Evolutionary conservation across 2,329 filamentous ascomycete genomes (phyloP).

Genomic region (Ceratocystis harringtonii): DNA sequence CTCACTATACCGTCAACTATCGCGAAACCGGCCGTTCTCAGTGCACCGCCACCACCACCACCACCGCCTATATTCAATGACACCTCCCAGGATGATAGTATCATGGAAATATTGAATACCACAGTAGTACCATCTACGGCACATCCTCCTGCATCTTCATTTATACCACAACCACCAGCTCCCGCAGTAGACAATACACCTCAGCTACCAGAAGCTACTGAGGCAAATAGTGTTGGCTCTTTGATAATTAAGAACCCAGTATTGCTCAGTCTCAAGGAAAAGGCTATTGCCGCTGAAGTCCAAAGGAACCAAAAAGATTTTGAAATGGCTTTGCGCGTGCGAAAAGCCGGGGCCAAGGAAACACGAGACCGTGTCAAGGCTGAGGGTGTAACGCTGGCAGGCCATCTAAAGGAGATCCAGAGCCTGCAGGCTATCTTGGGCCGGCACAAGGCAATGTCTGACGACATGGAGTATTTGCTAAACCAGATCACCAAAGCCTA

Average conservation of each 20-base stretch:
- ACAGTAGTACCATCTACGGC: not conserved
- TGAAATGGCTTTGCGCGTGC: constrained; percentile 31
- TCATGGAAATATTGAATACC: not conserved
- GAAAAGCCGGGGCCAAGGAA: constrained; percentile 28
- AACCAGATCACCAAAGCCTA: constrained; percentile 36
- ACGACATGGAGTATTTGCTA: constrained; percentile 32
- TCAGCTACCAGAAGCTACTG: constrained; percentile 12
- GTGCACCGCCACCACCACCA: constrained; percentile 2
- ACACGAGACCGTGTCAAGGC: constrained; percentile 33
- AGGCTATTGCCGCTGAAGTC: constrained; percentile 29
- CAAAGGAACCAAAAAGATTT: constrained; percentile 36
- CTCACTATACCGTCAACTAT: not conserved
- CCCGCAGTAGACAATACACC: constrained; percentile 6
- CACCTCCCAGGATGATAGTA: not conserved
- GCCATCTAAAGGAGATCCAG: constrained; percentile 32
- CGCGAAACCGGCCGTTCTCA: not conserved
- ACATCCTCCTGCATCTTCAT: not conserved
- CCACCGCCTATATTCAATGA: not conserved
- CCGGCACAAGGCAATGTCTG: constrained; percentile 29
- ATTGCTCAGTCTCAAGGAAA: constrained; percentile 26
- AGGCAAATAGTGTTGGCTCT: constrained; percentile 18
- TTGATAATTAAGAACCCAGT: constrained; percentile 23
- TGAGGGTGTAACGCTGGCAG: constrained; percentile 34
- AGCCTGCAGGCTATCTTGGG: constrained; percentile 29
- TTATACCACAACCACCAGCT: not conserved